Percentiles rank a stretch among this genome's conserved stretches.
These are phyloP conservation scores for Corchorus olitorius DNA, from an alignment of 345 rosid species.

Conservation along the genomic window DNA sequence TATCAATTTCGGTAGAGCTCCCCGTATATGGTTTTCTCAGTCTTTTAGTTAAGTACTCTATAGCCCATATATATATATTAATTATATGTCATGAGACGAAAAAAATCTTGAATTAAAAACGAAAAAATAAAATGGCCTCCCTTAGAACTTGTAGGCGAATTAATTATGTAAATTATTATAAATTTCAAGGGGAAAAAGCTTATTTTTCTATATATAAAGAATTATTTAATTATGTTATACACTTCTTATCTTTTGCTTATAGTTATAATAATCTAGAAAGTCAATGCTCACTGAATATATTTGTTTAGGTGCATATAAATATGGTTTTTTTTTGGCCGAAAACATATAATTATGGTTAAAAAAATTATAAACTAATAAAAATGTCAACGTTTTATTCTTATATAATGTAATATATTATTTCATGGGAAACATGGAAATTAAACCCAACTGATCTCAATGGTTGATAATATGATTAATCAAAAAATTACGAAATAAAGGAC, in stretches of 20 bases:
- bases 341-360: neutral
- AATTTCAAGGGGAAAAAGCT: neutral
- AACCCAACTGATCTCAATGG: neutral
- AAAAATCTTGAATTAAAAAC: neutral
- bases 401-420: conserved; percentile 12
- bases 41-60: neutral
- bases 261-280: conserved; percentile 6
- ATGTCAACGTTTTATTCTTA: conserved; percentile 18
- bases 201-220: neutral
- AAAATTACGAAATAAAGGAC: neutral
- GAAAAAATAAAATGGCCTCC: neutral
- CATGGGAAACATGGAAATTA: conserved; percentile 17
- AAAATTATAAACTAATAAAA: conserved; percentile 17
- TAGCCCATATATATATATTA: neutral
- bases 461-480: neutral
- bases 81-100: neutral
- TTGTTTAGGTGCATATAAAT: neutral
- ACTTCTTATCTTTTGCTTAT: neutral
- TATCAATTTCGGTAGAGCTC: neutral
- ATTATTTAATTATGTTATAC: neutral
- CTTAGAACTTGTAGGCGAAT: too few species aligned
- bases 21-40: neutral
- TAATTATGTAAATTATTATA: neutral
- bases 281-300: conserved; percentile 18
- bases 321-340: too few species aligned